A percentile compares a stretch with the other conserved stretches of the same genome.
Evolutionary conservation across 257 asterid species (phyloP).

Genomic region (Jacaranda copaia): DNA sequence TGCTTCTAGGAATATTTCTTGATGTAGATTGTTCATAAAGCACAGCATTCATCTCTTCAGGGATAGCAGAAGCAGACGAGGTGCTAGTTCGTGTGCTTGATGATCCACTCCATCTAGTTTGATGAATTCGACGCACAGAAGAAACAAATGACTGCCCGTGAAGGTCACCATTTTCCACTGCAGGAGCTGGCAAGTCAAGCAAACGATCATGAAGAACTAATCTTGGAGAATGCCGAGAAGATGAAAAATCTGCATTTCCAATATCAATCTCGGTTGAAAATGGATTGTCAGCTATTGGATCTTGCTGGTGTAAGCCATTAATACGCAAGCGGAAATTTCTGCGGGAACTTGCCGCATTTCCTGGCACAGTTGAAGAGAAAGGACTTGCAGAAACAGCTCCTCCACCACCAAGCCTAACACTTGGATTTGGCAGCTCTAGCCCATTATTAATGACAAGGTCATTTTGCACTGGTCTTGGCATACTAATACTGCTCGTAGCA

Average conservation of each 20-base stretch:
- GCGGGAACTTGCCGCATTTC: slow-evolving; percentile 52
- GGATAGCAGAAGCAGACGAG: slow-evolving; percentile 37
- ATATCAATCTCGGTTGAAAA: slow-evolving; percentile 42
- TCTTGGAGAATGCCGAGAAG: slow-evolving; percentile 54
- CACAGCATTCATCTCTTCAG: slow-evolving; percentile 34
- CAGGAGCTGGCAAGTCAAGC: slow-evolving; percentile 51
- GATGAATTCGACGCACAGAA: slow-evolving; percentile 49
- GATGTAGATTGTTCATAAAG: slow-evolving; percentile 48
- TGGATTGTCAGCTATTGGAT: slow-evolving; percentile 42
- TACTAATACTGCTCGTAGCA: slow-evolving; percentile 38
- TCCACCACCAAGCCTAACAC: slow-evolving; percentile 74
- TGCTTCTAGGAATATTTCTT: slow-evolving; percentile 62
- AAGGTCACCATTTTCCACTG: slow-evolving; percentile 45
- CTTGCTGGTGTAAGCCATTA: slow-evolving; percentile 65
- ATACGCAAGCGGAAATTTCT: slow-evolving; percentile 74
- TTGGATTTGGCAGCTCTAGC: slow-evolving; percentile 59
- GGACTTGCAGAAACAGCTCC: slow-evolving; percentile 47
- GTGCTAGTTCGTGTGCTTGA: slow-evolving; percentile 57
- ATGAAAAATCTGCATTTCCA: slow-evolving; percentile 46
- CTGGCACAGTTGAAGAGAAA: slow-evolving; percentile 49
- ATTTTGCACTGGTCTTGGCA: slow-evolving; percentile 41
- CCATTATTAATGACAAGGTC: slow-evolving; percentile 33
- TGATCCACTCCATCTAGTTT: slow-evolving; percentile 62
- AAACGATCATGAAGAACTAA: slow-evolving; percentile 44
- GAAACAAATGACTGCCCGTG: slow-evolving; percentile 48